phyloP scores from a whole-genome alignment of 2,329 filamentous ascomycete genomes.

The Ophiostoma novo-ulmi region DNA sequence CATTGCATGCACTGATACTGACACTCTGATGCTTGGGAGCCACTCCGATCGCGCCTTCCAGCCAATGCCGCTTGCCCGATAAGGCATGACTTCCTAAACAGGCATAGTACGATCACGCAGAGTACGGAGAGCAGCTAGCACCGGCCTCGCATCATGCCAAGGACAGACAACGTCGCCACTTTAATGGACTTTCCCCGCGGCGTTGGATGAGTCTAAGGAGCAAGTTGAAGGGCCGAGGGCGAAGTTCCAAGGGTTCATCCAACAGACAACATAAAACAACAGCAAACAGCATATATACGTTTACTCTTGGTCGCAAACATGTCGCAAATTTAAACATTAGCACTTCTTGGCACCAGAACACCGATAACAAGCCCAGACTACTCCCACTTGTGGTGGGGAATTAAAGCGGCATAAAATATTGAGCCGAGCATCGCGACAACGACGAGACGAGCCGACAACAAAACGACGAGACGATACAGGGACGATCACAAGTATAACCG shows the following conservation, averaged over 20 bases:
- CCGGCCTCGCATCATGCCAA: conserved; percentile 14
- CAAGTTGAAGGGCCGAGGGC: neutral
- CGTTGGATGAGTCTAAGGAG: neutral
- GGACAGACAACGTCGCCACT: neutral
- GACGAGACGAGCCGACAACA: neutral
- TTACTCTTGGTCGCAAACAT: neutral
- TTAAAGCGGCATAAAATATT: neutral
- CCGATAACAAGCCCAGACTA: conserved; percentile 12
- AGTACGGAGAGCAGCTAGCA: neutral
- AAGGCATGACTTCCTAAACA: conserved; percentile 16
- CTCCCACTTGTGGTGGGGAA: conserved; percentile 1
- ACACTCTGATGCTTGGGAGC: neutral
- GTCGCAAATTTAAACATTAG: neutral
- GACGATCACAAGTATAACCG: neutral
- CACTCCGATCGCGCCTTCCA: conserved; percentile 8
- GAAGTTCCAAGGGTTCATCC: neutral
- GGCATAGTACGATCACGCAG: conserved; percentile 17
- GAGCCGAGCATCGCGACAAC: neutral
- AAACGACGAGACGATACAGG: neutral
- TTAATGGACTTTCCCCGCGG: conserved; percentile 13
- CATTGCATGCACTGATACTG: neutral
- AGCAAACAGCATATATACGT: neutral
- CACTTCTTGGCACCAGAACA: conserved; percentile 16
- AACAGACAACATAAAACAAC: neutral
- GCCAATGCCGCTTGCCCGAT: conserved; percentile 16